Evolutionary conservation across 2,329 filamentous ascomycete genomes (phyloP), one percentile per base, ranked within the genome.

Genomic region (Cytospora piceicola): DNA sequence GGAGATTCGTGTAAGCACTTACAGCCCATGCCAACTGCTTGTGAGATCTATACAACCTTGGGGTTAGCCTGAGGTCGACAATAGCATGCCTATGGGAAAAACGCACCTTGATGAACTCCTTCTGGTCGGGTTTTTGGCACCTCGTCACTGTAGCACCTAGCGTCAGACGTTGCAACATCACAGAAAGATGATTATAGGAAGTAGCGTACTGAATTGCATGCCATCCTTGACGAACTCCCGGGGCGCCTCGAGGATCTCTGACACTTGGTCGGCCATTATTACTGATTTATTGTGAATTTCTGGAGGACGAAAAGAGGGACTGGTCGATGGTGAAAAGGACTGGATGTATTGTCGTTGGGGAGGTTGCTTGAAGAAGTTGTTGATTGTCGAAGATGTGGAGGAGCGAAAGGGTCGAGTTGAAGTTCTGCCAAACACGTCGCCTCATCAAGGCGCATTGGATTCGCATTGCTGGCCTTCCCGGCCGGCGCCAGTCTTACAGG

Each of bases 221-320:
- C 86, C 85, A 68, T 88, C 85, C 75, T 80, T 83, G 74, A 88
- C 75, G 76, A 90, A 90, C 78, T 90, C 86, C 75, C 82, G 81
- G 72, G 88, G 88, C 75, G 88, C 83, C 71, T 92, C 89, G 75
- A 90, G 84, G 73, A 92, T 80, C 75, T 91, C 88, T 77, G 90
- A 87, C 72, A 91, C 77, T 77, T 89, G 84, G 76, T 90, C 89
- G 77, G 87, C 83, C 85, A 88, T 88, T 75, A 72, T 79, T 76
- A 52, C 46, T 58, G 58, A 63, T 62, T 29, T 59, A 39, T 58
- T 49, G 22, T 42, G 34, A 42, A 29, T 39, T 36, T 56, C 22
- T 39, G 29, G 24, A n/a, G 52, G 17, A 27, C 52, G n/a, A 54
- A 52, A 53, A 52, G 30, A 56, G 32, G 57, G 61, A 63, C 61